Conservation (phyloP, 2,329 filamentous ascomycete species). For the Fusarium sp. region DNA sequence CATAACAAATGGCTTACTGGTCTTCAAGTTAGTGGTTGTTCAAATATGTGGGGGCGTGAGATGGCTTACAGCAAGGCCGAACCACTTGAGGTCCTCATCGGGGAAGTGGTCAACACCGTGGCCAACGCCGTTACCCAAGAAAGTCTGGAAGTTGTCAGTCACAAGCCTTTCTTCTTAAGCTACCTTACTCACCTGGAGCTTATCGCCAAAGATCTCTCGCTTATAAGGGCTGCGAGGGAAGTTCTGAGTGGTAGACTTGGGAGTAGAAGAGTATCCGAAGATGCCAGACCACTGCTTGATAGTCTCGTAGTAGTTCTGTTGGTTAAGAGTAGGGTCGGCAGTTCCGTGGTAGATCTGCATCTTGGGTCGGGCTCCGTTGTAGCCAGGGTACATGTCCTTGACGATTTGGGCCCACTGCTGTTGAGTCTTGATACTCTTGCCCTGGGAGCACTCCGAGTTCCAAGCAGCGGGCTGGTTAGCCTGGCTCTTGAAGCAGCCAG, state of each 20-base stretch:
- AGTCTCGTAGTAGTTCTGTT: conserved; percentile 20
- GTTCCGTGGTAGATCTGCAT: conserved; percentile 22
- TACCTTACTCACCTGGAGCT: not conserved
- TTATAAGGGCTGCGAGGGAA: conserved; percentile 16
- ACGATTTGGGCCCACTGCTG: conserved; percentile 19
- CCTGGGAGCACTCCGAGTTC: conserved; percentile 21
- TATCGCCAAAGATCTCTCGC: conserved; percentile 16
- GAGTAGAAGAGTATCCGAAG: conserved; percentile 17
- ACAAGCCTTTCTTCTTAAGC: fast-evolving
- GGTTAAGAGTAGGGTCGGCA: conserved; percentile 10
- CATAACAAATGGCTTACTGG: not conserved
- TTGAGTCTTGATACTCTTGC: conserved; percentile 2
- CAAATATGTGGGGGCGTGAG: no score
- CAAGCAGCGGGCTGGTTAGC: conserved; percentile 9
- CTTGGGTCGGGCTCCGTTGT: conserved; percentile 15
- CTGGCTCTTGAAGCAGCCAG: conserved; percentile 15
- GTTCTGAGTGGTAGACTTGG: conserved; percentile 12
- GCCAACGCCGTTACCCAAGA: not conserved
- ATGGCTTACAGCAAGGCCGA: conserved; percentile 15
- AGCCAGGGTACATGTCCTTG: conserved; percentile 27
- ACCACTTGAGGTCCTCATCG: conserved; percentile 20
- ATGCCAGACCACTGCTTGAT: conserved; percentile 26
- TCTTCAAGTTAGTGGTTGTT: not conserved
- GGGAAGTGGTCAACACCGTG: conserved; percentile 17
- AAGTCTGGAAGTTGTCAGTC: not conserved